Base-by-base conservation (phyloP, 2,329 filamentous ascomycete species). In the Nannizzia gypsea region DNA sequence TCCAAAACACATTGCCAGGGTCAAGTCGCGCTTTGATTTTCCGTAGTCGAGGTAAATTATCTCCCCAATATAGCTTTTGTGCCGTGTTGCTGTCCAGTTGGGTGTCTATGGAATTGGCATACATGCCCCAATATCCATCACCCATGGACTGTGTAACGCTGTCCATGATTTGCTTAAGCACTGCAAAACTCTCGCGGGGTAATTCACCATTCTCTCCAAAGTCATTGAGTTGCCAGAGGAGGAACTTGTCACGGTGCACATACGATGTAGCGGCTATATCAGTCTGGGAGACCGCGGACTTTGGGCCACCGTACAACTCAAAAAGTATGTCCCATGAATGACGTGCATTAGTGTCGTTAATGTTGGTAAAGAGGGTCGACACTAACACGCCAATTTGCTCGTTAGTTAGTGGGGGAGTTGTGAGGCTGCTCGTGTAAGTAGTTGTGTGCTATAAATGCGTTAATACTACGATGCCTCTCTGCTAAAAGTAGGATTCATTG, bases 171-270 rank as follows among this genome's bases (percentile, higher is more conserved):
- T 42, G 38, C 38, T 69, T 46, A 83, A 65, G 59, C 83, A 83
- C 2, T 69, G 62, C 62, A 71, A 74, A 28, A 38, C 59, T 52
- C 44, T 38, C 22, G 13, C 50, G 17, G 59, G 59, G 26, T 48
- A 60, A 4, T 28, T 59, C n/a, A 68, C 70, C 26, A 73, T 62
- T 2, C 70, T 72, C 15, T 83, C 52, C 24, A 61, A 64, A 2
- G 38, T 75, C 80, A 65, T 84, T 84, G 1, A 77, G 80, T 67
- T 85, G 80, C 65, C 81, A 79, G 68, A 81, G 83, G 69, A 84
- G 77, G 46, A 83, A 63, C 66, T 81, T 82, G 74, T 85, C 80
- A 59, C 83, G 78, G 66, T 85, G 82, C 0, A 80, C 77, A 65
- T 82, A 85, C 8, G 82, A 78, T 0, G 82, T 83, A 9, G 77